Evolutionary conservation across 1,284 basidiomycete species (phyloP).

Genomic region (Marasmius tenuissimus): DNA sequence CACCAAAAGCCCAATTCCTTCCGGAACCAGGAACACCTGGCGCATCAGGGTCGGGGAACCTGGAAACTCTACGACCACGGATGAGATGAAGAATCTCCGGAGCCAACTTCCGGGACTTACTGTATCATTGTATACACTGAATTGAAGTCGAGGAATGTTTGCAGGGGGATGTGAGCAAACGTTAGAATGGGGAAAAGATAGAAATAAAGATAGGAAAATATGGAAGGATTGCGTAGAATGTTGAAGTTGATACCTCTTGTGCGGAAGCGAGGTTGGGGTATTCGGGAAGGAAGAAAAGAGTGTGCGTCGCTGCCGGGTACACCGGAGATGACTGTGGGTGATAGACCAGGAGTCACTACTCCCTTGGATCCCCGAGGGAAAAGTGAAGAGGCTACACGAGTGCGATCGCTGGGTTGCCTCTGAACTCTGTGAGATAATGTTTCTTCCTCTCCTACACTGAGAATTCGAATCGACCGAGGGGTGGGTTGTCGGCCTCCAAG

Average conservation of each 20-base stretch:
- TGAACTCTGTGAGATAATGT: constrained; percentile 34
- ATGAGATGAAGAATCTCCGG: neutral
- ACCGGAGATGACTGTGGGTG: constrained; percentile 35
- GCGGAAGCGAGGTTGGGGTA: constrained; percentile 62
- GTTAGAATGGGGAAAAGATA: constrained; percentile 66
- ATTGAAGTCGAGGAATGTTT: constrained; percentile 76
- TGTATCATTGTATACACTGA: neutral
- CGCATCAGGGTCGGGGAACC: constrained; percentile 65
- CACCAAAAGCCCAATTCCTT: constrained; percentile 73
- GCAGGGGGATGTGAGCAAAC: constrained; percentile 71
- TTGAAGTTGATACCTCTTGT: constrained; percentile 63
- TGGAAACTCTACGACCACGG: constrained; percentile 51
- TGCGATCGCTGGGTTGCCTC: constrained; percentile 37
- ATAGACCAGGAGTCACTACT: constrained; percentile 49
- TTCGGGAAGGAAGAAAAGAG: constrained; percentile 27
- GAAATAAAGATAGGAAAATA: constrained; percentile 58
- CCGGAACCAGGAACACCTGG: constrained; percentile 67
- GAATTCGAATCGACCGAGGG: constrained; percentile 75
- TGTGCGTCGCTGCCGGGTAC: constrained; percentile 34
- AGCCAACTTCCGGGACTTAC: neutral
- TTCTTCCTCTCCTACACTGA: constrained; percentile 56
- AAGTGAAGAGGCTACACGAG: constrained; percentile 35
- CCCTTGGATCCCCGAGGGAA: constrained; percentile 58
- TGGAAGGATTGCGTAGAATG: constrained; percentile 60
- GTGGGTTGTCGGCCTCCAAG: constrained; percentile 69